phyloP scores from a whole-genome alignment of 2,329 filamentous ascomycete genomes.

The Penicillium sp. region DNA sequence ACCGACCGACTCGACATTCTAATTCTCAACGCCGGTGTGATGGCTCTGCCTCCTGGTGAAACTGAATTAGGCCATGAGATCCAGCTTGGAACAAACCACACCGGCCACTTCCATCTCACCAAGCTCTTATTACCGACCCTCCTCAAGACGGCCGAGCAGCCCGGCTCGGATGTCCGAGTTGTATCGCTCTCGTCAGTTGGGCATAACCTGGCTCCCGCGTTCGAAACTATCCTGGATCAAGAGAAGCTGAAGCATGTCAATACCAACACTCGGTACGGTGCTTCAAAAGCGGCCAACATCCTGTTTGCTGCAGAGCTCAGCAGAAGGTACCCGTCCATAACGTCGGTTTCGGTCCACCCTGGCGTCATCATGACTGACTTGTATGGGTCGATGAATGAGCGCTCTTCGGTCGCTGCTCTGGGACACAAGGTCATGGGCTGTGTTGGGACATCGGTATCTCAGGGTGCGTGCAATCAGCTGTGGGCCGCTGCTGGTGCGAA shows the following conservation, averaged over 20 bases:
- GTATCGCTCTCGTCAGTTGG: conserved; percentile 34
- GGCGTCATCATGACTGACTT: conserved; percentile 43
- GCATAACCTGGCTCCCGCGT: conserved; percentile 25
- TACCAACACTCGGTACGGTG: conserved; percentile 43
- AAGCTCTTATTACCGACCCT: conserved; percentile 35
- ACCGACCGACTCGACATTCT: conserved; percentile 36
- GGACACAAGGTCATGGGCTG: conserved; percentile 15
- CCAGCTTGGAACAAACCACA: conserved; percentile 43
- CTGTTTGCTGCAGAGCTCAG: conserved; percentile 46
- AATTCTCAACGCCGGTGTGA: conserved; percentile 46
- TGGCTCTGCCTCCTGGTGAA: conserved; percentile 38
- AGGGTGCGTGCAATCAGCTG: conserved; percentile 29
- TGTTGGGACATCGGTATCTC: conserved; percentile 20
- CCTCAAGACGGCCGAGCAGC: conserved; percentile 25
- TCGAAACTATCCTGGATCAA: conserved; percentile 33
- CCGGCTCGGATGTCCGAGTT: conserved; percentile 28
- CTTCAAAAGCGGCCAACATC: conserved; percentile 51
- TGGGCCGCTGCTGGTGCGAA: conserved; percentile 33
- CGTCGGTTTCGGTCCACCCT: conserved; percentile 49
- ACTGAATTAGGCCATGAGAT: conserved; percentile 41
- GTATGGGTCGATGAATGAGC: conserved; percentile 22
- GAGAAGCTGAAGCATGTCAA: conserved; percentile 31
- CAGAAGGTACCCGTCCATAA: conserved; percentile 35
- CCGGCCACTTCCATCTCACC: conserved; percentile 41
- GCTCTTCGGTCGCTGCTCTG: conserved; percentile 7